Evolutionary conservation across 2,329 filamentous ascomycete genomes (phyloP), one percentile per base, ranked within the genome.

Genomic region (Aspergillus sp.): DNA sequence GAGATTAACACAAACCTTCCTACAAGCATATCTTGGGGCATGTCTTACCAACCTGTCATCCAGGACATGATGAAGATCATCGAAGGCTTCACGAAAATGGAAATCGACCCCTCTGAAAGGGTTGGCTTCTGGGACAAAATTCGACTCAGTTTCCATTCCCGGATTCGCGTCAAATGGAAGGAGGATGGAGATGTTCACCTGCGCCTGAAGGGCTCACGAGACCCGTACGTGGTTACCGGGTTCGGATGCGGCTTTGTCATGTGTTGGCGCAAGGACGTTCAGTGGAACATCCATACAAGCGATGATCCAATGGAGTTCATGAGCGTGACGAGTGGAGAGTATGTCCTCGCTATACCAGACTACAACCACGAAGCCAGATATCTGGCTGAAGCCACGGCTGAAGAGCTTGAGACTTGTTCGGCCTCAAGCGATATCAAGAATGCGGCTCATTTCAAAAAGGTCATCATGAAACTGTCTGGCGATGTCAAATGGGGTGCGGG

Each of bases 31-130:
- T 97, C 94, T 0, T 99, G 95, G 96, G 93, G 93, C 7, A 93
- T 95, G 50, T 97, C 93, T 2, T 99, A 98, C 72, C 96, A 99
- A 72, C 95, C 96, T 30, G 94, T 94, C 1, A 94, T 99, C 53
- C 95, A 99, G 76, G 96, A 99, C 73, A 97, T 98, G 91, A 99
- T 99, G 95, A 97, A 98, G 86, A 93, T 93, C 28, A 91, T 99
- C 64, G 95, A 99, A 77, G 94, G 91, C 2, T 98, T 99, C 75
- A 97, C 94, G 0, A 99, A 99, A 74, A 92, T 94, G 7, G 93
- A 94, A 65, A 84, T 97, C 30, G 96, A 99, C 75, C 90, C 91
- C 1, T 98, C 95, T 0, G 96, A 99, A 66, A 86, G 91, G 59
- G 92, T 96, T 51, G 95, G 95, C 3, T 99, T 99, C 80, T 99